A percentile compares a stretch with the other conserved stretches of the same genome.
These are phyloP conservation scores for Alternaria conjuncta DNA, from an alignment of 2,329 filamentous ascomycete genomes.

Conservation along the genomic window DNA sequence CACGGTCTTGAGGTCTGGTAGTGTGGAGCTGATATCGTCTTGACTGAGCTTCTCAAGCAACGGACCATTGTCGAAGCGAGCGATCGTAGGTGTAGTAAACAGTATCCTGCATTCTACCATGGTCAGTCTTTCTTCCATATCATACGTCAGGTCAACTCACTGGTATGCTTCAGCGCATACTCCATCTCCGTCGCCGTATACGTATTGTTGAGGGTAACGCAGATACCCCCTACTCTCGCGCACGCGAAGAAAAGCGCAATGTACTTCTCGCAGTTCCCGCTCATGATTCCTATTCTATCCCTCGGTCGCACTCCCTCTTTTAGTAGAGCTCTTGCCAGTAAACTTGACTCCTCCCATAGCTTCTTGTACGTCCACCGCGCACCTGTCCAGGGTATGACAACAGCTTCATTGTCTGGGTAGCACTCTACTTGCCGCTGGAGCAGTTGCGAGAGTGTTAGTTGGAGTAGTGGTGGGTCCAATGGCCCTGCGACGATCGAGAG, in stretches of 20 bases:
- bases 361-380: conserved; percentile 70
- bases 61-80: conserved; percentile 66
- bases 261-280: conserved; percentile 66
- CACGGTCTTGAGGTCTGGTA: conserved; percentile 42
- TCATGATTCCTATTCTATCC: conserved; percentile 77
- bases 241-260: conserved; percentile 74
- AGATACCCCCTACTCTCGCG: conserved; percentile 56
- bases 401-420: conserved; percentile 69
- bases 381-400: conserved; percentile 78
- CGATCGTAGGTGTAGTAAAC: conserved; percentile 74
- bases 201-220: conserved; percentile 83
- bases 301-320: conserved; percentile 71
- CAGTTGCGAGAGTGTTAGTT: conserved; percentile 75
- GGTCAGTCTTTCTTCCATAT: neutral
- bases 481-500: conserved; percentile 71
- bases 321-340: conserved; percentile 58
- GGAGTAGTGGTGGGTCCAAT: conserved; percentile 70
- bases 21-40: conserved; percentile 16
- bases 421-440: conserved; percentile 73
- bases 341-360: conserved; percentile 48
- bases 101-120: conserved; percentile 70
- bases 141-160: conserved; percentile 50
- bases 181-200: conserved; percentile 76
- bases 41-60: conserved; percentile 56
- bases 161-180: conserved; percentile 73